Evolutionary conservation across 2,329 filamentous ascomycete genomes (phyloP).

Genomic region (Cercospora beticola): DNA sequence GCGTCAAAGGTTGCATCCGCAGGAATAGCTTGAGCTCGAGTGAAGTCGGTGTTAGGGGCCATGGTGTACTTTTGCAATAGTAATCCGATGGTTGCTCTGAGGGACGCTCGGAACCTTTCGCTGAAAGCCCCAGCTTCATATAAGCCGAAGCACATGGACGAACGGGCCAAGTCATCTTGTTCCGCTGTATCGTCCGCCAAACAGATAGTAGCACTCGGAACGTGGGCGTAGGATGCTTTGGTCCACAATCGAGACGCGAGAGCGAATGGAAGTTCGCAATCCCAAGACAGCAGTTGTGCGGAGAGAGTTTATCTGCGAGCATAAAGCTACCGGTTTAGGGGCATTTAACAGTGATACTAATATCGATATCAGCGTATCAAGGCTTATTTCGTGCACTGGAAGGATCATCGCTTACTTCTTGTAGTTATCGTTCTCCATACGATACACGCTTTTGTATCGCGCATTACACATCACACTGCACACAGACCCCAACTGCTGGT

Average conservation of each 20-base stretch:
- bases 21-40: neutral
- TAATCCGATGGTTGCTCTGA: too few species aligned
- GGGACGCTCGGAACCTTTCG: too few species aligned
- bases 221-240: neutral
- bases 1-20: neutral
- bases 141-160: neutral
- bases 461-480: neutral
- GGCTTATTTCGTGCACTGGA: neutral
- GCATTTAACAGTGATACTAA: neutral
- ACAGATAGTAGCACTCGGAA: neutral
- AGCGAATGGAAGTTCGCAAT: neutral
- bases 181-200: neutral
- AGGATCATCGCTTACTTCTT: neutral
- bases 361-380: neutral
- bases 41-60: neutral
- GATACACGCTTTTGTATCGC: neutral
- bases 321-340: neutral
- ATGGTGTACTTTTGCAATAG: neutral
- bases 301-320: neutral
- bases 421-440: neutral
- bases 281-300: neutral
- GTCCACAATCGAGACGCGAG: neutral
- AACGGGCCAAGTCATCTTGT: neutral
- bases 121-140: neutral
- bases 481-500: neutral